A percentile compares a stretch with the other conserved stretches of the same genome.
Evolutionary conservation across 2,329 filamentous ascomycete genomes (phyloP).

Genomic region (Cucurbitaria berberidis): DNA sequence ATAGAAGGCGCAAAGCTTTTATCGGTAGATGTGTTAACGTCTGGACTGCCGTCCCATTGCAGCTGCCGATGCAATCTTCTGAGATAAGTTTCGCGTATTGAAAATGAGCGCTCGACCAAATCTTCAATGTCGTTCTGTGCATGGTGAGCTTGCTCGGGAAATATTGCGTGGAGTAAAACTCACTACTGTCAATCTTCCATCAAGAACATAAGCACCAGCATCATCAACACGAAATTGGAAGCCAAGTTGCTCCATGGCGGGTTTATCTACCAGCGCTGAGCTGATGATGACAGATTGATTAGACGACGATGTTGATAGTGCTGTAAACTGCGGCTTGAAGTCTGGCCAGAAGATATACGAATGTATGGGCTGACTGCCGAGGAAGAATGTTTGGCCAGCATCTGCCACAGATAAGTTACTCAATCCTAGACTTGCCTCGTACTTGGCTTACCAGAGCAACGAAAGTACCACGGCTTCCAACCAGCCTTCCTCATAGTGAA

Average conservation of each 20-base stretch:
- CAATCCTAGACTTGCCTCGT: background rate
- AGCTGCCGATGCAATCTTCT: constrained; percentile 18
- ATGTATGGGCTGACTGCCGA: constrained; percentile 27
- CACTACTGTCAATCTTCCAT: constrained; percentile 21
- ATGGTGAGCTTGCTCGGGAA: background rate
- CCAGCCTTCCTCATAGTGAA: constrained; percentile 18
- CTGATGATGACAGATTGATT: constrained; percentile 17
- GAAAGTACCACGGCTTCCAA: constrained; percentile 26
- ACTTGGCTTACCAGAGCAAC: constrained; percentile 22
- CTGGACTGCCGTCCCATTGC: constrained; percentile 1
- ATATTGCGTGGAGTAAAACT: background rate
- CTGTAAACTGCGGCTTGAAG: constrained; percentile 25
- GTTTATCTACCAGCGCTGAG: constrained; percentile 20
- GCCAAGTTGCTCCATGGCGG: constrained; percentile 15
- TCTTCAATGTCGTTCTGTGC: constrained; percentile 23
- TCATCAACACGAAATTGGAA: constrained; percentile 10
- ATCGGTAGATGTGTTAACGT: background rate
- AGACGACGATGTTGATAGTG: background rate
- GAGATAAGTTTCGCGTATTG: constrained; percentile 20
- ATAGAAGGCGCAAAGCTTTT: background rate
- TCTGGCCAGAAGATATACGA: constrained; percentile 28
- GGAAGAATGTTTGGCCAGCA: constrained; percentile 25
- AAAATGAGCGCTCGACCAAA: constrained; percentile 24
- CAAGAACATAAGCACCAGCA: constrained; percentile 17
- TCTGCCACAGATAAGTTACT: constrained; percentile 6